Conservation (phyloP, 2,329 filamentous ascomycete genomes). For the Verticillium alfalfae region DNA sequence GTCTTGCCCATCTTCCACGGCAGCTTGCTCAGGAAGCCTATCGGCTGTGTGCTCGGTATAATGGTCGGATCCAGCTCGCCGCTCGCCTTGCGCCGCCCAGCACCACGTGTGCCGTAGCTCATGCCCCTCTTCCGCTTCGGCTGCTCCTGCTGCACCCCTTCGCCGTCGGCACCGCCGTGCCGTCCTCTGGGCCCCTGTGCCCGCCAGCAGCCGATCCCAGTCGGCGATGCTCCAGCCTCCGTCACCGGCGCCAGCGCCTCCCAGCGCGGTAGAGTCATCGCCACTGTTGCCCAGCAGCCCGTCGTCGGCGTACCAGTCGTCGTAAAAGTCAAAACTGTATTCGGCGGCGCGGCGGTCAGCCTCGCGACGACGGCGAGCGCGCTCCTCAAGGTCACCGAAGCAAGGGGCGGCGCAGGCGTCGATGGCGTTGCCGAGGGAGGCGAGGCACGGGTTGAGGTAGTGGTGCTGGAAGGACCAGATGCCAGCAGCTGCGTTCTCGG, state of each 20-base stretch:
- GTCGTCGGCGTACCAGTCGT: constrained; percentile 79
- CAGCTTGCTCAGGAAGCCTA: constrained; percentile 78
- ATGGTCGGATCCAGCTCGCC: constrained; percentile 73
- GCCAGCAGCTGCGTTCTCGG: constrained; percentile 84
- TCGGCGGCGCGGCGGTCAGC: constrained; percentile 61
- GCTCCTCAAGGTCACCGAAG: constrained; percentile 67
- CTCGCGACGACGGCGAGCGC: constrained; percentile 59
- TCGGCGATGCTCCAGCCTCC: constrained; percentile 76
- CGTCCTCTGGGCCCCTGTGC: constrained; percentile 49
- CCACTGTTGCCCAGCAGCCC: constrained; percentile 13
- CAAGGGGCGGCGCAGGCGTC: constrained; percentile 70
- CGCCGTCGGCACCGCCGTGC: constrained; percentile 16
- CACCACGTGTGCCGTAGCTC: constrained; percentile 76
- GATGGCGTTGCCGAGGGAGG: constrained; percentile 59
- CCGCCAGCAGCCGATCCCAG: constrained; percentile 75
- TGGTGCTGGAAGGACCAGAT: constrained; percentile 85
- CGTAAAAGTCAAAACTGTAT: constrained; percentile 93
- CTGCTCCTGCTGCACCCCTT: constrained; percentile 47
- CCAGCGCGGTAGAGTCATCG: not conserved
- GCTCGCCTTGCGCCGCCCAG: constrained; percentile 25
- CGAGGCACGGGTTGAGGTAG: constrained; percentile 79
- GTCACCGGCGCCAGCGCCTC: constrained; percentile 35
- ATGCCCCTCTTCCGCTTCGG: constrained; percentile 73
- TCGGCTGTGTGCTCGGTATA: constrained; percentile 80
- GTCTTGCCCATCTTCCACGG: constrained; percentile 82